Evolutionary conservation across 805 yeast genomes (phyloP), one percentile per base, ranked within the genome.

Genomic region (Myxozyma mucilagina): DNA sequence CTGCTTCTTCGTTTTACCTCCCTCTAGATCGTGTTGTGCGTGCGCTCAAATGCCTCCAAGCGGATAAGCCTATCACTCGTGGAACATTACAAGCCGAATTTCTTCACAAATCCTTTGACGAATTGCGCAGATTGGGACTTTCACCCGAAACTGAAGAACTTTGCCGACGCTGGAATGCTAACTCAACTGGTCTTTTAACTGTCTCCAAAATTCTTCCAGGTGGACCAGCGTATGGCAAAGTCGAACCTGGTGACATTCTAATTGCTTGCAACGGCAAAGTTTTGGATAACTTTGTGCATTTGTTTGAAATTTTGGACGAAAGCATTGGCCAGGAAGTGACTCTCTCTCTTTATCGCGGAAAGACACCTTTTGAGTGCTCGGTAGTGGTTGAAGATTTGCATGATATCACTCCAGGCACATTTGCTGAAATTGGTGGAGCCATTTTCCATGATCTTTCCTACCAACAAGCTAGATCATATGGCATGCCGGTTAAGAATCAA

Each of bases 21-120:
- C 67, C 67, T 5, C 63, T 63, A 11, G 65, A 63, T 39, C 57
- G 67, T 8, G 60, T 56, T 34, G 67, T 63, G 16, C 55, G 67
- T 7, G 67, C 67, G 4, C 53, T 63, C 14, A 10, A 7, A 16
- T 61, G 67, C 36, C 39, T 63, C 11, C 67, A 57, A n/a, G 13
- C 18, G 32, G 63, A 57, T 18, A 24, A 43, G 11, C 61, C 60
- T 1, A 51, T 61, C 35, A 47, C 62, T 9, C 67, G 67, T 20
- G 67, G 67, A 36, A 61, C 66, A 3, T 39, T 63, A 10, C 67
- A 63, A 50, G 51, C 66, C 20, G 67, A 63, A 44, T 63, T 63
- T 45, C 47, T 57, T 1, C 62, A 61, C 51, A 32, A 32, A n/a
- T 51, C 67, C 4, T 63, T 57, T 45, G 66, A 63, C 42, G 67